Base-by-base conservation (phyloP, 2,329 filamentous ascomycete species). In the Mycosphaerelloides madeirae region DNA sequence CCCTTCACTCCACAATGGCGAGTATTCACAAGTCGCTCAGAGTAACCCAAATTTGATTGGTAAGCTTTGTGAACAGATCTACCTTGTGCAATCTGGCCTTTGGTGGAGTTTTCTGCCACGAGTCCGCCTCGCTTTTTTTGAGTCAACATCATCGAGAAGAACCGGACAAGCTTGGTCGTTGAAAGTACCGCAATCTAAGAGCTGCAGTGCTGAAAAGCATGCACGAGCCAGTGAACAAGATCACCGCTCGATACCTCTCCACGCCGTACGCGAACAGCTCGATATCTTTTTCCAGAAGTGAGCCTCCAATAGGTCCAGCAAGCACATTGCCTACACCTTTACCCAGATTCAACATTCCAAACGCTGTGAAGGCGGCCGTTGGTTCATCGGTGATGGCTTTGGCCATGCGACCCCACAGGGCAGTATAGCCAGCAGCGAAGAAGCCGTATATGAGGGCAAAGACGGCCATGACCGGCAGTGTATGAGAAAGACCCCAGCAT, bases 401-500 rank as follows among this genome's bases (percentile, higher is more conserved):
- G 8, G 56, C 55, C 56, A 61, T 62, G 11, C 58, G 33, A 3
- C 43, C 57, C 51, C 56, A 56, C 16, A 57, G 31, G 2, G 57
- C 59, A 1, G 66, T 69, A 42, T 66, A 73, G 2, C 68, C 68
- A 0, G 68, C 67, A 0, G 65, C 70, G 31, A 72, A 73, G 31
- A 73, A 60, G 3, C 71, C 72, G 44, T 74, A 74, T 1, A 67
- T 46, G 3, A 73, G 40, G 1, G 62, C 60, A 40, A 74, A 75
- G 1, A 69, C 50, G 16, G 63, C 57, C 7, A 78, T 56, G 0
- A 60, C 46, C 0, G 57, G 52, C 50, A 66, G 8, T 43, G 61
- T 64, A 2, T 62, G 60, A 0, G 71, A 65, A 13, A 75, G 56
- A 0, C 74, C 74, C 74, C 75, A 78, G 20, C 71, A 44, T 0